Evolutionary conservation across 805 yeast genomes (phyloP).

Genomic region (Yamadazyma akitaensis): DNA sequence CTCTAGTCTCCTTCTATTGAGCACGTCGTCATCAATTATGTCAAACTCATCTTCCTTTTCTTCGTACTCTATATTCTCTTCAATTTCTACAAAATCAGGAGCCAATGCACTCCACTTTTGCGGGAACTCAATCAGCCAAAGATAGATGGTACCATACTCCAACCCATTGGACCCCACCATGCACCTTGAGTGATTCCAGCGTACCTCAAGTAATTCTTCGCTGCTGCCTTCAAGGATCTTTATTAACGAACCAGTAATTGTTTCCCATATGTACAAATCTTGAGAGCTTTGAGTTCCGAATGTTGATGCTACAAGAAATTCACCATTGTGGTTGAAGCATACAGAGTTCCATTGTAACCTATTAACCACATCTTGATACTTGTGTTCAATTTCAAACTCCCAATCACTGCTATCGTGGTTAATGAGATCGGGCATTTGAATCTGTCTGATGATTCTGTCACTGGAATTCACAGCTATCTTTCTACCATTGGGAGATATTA

Average conservation of each 20-base stretch:
- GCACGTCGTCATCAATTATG: constrained; percentile 62
- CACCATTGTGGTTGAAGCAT: constrained; percentile 67
- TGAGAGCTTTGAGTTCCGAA: constrained; percentile 73
- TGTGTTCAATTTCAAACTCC: constrained; percentile 69
- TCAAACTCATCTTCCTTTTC: constrained; percentile 94
- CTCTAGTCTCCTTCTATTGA: constrained; percentile 56
- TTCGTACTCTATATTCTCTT: constrained; percentile 82
- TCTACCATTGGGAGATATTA: constrained; percentile 54
- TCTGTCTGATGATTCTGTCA: constrained; percentile 70
- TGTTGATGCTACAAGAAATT: constrained; percentile 85
- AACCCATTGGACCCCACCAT: constrained; percentile 78
- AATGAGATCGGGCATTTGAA: constrained; percentile 44
- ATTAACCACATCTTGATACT: constrained; percentile 88
- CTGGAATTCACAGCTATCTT: constrained; percentile 73
- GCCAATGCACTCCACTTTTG: constrained; percentile 97
- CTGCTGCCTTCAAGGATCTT: constrained; percentile 88
- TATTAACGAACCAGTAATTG: constrained; percentile 79
- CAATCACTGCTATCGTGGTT: constrained; percentile 27
- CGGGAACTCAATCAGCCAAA: constrained; percentile 80
- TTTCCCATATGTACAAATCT: constrained; percentile 91
- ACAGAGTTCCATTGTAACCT: constrained; percentile 85
- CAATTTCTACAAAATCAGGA: constrained; percentile 93
- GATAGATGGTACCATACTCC: constrained; percentile 76
- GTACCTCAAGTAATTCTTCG: constrained; percentile 82
- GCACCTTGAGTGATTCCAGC: constrained; percentile 79